Evolutionary conservation across 352 stramenopile species (phyloP), one percentile per base, ranked within the genome.

Genomic region (Globisporangium perplexum): DNA sequence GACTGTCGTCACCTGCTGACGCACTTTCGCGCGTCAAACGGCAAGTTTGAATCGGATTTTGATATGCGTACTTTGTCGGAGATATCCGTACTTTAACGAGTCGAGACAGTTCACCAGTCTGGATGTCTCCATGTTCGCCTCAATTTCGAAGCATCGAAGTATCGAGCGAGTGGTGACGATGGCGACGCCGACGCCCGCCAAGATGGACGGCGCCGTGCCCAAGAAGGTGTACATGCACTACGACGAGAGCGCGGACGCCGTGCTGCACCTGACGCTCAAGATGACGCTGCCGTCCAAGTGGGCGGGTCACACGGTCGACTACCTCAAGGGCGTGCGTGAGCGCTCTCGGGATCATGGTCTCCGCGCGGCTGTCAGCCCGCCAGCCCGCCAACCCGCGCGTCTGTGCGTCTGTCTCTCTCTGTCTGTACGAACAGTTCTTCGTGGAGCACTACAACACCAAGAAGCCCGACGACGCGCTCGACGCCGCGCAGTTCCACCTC

Each of bases 221-320:
- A 93, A 93, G 78, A 94, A 94, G 56, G 80, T 91, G 61, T 94
- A 94, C 71, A 86, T 94, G 68, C 83, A 94, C 73, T 92, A 86
- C 54, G 81, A 94, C 22, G 83, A 94, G 51, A 60, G 65, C 39
- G 65, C 66, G 17, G 72, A 77, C 15, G 77, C 86, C 50, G 59
- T 62, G 56, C 66, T 78, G 50, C 70, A 86, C 44, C 57, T 92
- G 41, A 92, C 79, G 60, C 79, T 94, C 56, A 94, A 94, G 71
- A 89, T 94, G 77, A 94, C 83, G 55, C 69, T 94, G 31, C 83
- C 83, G 49, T 90, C 79, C 58, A 94, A 91, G 69, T 94, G 83
- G 81, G 76, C 79, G 47, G 76, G 78, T 45, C 77, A 90, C 61
- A 83, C 74, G 11, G 72, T 91, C 23, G 83, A 92, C 55, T 88